Base-by-base conservation (phyloP, 495 filamentous ascomycete genomes). In the Podospora sp. region DNA sequence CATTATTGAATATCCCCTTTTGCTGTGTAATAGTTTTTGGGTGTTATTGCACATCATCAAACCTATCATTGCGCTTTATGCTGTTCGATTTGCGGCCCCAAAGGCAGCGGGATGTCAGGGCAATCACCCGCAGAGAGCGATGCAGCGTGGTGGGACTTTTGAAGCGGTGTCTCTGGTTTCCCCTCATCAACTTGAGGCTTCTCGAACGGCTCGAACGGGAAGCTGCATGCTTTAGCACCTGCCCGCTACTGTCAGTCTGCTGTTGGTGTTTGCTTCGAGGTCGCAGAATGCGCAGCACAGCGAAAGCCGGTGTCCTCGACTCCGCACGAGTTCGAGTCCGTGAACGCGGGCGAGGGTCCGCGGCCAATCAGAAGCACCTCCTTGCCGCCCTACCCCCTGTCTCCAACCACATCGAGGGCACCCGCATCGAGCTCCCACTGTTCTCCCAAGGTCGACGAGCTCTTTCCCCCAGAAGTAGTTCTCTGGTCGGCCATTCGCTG, bases 371-470 rank as follows among this genome's bases (percentile, higher is more conserved):
- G 14, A 24, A 24, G 6, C 11, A 21, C 20, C 11, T 18, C 67
- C 36, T 74, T 72, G 66, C 72, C 72, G 72, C 72, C 68, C 65
- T n/a, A 63, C 53, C 33, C 18, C 60, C 66, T 29, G 40, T 46
- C 58, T n/a, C 12, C 40, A 22, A 14, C 22, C 49, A 58, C 65
- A 46, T 18, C 26, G 35, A 33, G 58, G 49, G 27, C 57, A 62
- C 49, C 27, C 51, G 62, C 62, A 57, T 65, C 51, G 4, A 11
- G 36, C 52, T 65, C 62, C 27, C 50, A 36, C 50, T 27, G 52
- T 65, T 20, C 27, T n/a, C 62, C 29, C 62, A 49, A 50, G 49
- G 60, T 53, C 46, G 62, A 24, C 29, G 24, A 35, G 33, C 49
- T 25, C 22, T 57, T 25, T 46, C 50, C 51, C 49, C n/a, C n/a